Evolutionary conservation across 306 rosid genomes (phyloP), one percentile per base, ranked within the genome.

Genomic region (Albizia julibrissin): DNA sequence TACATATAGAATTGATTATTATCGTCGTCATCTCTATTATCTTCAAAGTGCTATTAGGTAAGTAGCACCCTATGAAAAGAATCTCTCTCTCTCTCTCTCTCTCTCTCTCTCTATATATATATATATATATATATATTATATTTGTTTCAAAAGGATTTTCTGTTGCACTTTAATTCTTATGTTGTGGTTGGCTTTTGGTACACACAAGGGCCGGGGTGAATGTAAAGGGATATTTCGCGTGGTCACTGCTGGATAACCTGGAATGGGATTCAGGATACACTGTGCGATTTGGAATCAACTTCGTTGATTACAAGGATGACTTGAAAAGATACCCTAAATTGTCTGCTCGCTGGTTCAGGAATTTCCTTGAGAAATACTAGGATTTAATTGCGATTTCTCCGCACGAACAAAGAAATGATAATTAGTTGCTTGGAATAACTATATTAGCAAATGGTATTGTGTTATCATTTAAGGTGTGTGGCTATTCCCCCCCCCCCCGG

Each of bases 191-290:
- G 44, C 43, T 72, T 52, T 74, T 52, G 43, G 27, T 21, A n/a
- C 7, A 14, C 64, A 1, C 11, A 26, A 86, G 91, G 76, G 75
- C 50, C 39, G 90, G 93, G 0, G 88, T 80, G 8, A 87, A 81
- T 8, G 91, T 89, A 42, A 84, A 87, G n/a, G 91, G 91, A 1
- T 89, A 86, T 31, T 89, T 87, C 77, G 88, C 91, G 69, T 89
- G 91, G 93, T 87, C 91, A 4, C 77, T 89, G 70, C 21, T 89
- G 31, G 93, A 89, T 34, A 86, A 87, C 52, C 82, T 85, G 24
- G 93, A 89, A 83, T 89, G 93, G 91, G 37, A 22, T 15, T 76
- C 34, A 1, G 93, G 93, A 12, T 87, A 77, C 33, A 79, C 81
- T 0, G 85, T 84, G 6, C 82, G 91, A 1, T 89, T 89, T 43